Base-by-base conservation (phyloP, 2,329 filamentous ascomycete species). In the Xylaria sp. region DNA sequence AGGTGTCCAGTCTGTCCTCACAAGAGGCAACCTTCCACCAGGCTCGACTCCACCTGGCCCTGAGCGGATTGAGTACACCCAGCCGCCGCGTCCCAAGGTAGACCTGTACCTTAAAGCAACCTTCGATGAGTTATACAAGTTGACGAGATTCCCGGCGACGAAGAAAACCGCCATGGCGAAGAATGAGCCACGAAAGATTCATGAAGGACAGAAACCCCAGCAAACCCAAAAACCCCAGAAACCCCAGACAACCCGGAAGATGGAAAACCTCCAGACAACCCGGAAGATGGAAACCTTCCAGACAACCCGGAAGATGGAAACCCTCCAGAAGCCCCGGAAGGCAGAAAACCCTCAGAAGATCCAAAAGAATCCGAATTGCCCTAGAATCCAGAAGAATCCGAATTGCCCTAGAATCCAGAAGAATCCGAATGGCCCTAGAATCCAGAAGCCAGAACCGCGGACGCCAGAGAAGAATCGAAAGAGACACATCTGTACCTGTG, bases 1-100 rank as follows among this genome's bases (percentile, higher is more conserved):
- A 0, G 63, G 63, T 6, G 54, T 55, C 6, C 58, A 65, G 37
- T 57, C 51, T 13, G 56, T 56, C 11, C 37, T 65, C 2, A 61
- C 58, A 1, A 56, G 60, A 19, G 54, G 55, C 30, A 65, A 65
- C 18, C 23, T 51, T n/a, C 63, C 61, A 1, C 63, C 63, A 3
- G 63, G 61, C 16, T 54, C 61, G 11, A 16, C 2, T 10, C 10
- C 2, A 2, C 49, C 49, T 23, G 49, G 11, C 13, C 3, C 23
- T 13, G 49, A 23, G 4, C 23, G 49, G 23, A 51, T 51, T 19
- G 49, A 35, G 8, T 51, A 51, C 16, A 51, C 23, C 3, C 49
- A 51, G 30, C 49, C 49, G 6, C 3, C 23, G 4, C 49, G 10
- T 23, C 49, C 49, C 2, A 11, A 11, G 49, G 7, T 2, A 9